phyloP scores from a whole-genome alignment of 176 grass and related monocot genomes.

The Zizania latifolia region DNA sequence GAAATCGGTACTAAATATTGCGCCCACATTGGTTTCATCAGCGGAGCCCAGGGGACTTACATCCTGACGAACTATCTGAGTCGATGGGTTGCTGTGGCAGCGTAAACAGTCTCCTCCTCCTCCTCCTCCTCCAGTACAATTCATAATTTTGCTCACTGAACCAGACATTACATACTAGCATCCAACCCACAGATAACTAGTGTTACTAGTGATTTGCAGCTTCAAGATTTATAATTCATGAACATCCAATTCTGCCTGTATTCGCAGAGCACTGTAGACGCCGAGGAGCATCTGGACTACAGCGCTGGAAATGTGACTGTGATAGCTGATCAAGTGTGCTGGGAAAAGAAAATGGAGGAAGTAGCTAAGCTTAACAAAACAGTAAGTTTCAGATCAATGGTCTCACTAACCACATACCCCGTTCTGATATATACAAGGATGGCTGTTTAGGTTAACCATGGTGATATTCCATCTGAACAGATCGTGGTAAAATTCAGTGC shows the following conservation, averaged over 20 bases:
- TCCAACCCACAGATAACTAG: background rate
- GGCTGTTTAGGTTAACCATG: background rate
- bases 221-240: background rate
- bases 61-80: conserved; percentile 15
- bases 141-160: background rate
- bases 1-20: background rate
- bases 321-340: conserved; percentile 24
- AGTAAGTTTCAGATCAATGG: conserved; percentile 12
- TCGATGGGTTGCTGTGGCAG: conserved; percentile 55
- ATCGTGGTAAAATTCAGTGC: conserved; percentile 75
- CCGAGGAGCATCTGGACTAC: conserved; percentile 46
- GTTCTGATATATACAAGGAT: too few species aligned
- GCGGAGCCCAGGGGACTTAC: background rate
- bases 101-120: conserved; percentile 24
- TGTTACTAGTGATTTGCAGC: conserved; percentile 1
- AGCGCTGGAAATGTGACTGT: conserved; percentile 41
- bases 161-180: background rate
- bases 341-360: conserved; percentile 41
- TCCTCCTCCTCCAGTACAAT: background rate
- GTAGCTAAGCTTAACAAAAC: conserved; percentile 27
- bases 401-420: background rate
- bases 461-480: conserved; percentile 19
- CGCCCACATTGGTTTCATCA: background rate
- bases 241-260: background rate
- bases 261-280: conserved; percentile 35